These are phyloP conservation scores for Wickerhamomyces canadensis DNA, from an alignment of 805 yeast species.

Conservation along the genomic window DNA sequence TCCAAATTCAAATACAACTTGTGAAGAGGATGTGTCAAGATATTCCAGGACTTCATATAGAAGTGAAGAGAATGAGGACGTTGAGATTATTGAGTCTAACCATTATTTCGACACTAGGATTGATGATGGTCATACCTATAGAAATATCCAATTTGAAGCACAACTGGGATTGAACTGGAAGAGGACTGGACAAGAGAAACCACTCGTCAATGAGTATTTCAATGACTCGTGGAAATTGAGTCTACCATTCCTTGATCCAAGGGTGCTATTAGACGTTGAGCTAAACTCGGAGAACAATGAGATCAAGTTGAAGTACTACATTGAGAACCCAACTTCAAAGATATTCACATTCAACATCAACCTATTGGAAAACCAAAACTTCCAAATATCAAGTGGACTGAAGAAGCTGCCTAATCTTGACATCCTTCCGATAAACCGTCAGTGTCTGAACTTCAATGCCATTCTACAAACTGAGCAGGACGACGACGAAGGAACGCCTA, in stretches of 20 bases:
- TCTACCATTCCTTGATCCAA: constrained; percentile 64
- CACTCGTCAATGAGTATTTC: constrained; percentile 26
- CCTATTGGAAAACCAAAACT: constrained; percentile 30
- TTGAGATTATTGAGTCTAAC: constrained; percentile 8
- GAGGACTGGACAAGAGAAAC: constrained; percentile 20
- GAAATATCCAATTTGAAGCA: constrained; percentile 31
- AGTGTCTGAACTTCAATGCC: constrained; percentile 32
- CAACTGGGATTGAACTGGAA: constrained; percentile 29
- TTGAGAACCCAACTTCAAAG: constrained; percentile 74
- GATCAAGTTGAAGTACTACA: constrained; percentile 37
- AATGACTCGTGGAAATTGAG: constrained; percentile 43
- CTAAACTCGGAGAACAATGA: constrained; percentile 15
- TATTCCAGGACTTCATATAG: too few species aligned
- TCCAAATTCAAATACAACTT: constrained; percentile 29
- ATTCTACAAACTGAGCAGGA: constrained; percentile 14
- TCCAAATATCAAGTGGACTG: constrained; percentile 32
- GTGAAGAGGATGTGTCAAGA: constrained; percentile 9
- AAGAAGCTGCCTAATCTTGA: constrained; percentile 17
- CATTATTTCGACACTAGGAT: constrained; percentile 29
- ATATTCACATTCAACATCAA: constrained; percentile 57
- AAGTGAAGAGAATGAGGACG: constrained; percentile 1
- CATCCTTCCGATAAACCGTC: constrained; percentile 58
- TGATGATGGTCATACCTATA: constrained; percentile 32
- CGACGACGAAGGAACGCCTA: too few species aligned
- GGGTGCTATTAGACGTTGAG: constrained; percentile 46